phyloP scores from a whole-genome alignment of 768 basidiomycete species.

The Hortiboletus campestris region DNA sequence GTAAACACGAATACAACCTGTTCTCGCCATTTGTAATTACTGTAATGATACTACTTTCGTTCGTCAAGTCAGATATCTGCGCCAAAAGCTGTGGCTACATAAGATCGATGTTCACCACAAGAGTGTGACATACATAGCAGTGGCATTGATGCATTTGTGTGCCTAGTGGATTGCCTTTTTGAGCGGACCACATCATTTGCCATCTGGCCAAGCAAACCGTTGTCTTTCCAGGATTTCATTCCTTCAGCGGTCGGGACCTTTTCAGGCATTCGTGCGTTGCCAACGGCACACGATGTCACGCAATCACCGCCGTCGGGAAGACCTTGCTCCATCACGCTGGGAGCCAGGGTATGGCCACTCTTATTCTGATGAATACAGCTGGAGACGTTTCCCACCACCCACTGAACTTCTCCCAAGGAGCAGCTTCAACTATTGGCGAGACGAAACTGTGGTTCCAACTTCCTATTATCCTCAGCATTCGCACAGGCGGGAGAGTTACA shows the following conservation, averaged over 20 bases:
- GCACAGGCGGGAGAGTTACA: conserved; percentile 1
- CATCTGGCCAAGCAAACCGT: neutral
- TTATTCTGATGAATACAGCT: conserved; percentile 7
- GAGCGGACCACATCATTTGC: neutral
- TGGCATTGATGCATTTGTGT: too few relatives aligned
- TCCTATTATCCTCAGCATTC: conserved; percentile 6
- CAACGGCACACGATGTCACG: conserved; percentile 16
- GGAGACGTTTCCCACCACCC: conserved; percentile 10
- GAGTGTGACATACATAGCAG: too few relatives aligned
- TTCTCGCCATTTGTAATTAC: too few relatives aligned
- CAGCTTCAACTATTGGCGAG: conserved; percentile 26
- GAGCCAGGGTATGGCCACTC: neutral
- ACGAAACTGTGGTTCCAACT: conserved; percentile 1
- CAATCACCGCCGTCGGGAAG: conserved; percentile 13
- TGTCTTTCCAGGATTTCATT: conserved; percentile 16
- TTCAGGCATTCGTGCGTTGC: conserved; percentile 7
- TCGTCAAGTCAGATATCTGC: too few relatives aligned
- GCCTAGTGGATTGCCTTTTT: conserved; percentile 8
- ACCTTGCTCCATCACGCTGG: conserved; percentile 4
- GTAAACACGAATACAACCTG: too few relatives aligned
- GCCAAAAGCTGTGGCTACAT: too few relatives aligned
- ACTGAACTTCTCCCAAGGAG: neutral
- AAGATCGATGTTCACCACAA: too few relatives aligned
- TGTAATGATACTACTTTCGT: too few relatives aligned
- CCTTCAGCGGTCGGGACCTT: conserved; percentile 2